These are phyloP conservation scores for Lentithecium fluviatile DNA, from an alignment of 495 filamentous ascomycete species.

Conservation along the genomic window DNA sequence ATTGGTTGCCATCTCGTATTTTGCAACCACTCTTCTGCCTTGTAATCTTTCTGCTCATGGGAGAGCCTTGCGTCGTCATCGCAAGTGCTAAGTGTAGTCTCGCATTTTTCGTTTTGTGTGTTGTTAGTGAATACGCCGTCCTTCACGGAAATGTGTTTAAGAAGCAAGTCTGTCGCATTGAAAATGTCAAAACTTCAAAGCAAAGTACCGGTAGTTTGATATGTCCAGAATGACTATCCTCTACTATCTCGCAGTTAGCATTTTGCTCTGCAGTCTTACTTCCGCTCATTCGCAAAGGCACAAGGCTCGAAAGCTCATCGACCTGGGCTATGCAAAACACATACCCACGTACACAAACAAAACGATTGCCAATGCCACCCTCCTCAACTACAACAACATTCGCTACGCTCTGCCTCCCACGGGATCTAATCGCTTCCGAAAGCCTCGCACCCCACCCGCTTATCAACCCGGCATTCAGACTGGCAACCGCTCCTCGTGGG, in stretches of 20 bases:
- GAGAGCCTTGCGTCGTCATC: too few relatives aligned
- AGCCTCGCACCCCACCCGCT: neutral
- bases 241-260: neutral
- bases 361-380: neutral
- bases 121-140: too few relatives aligned
- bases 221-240: neutral
- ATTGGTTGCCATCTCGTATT: neutral
- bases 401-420: neutral
- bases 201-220: too few relatives aligned
- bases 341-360: neutral
- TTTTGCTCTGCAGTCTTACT: neutral
- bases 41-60: neutral
- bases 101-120: too few relatives aligned
- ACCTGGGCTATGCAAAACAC: constrained; percentile 7
- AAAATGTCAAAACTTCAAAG: too few relatives aligned
- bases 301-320: neutral
- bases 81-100: too few relatives aligned
- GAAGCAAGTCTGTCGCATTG: too few relatives aligned
- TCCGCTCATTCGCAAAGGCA: neutral
- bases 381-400: constrained; percentile 4
- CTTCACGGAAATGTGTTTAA: too few relatives aligned
- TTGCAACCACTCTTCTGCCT: neutral
- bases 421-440: neutral
- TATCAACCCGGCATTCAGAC: neutral
- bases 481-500: neutral